These are phyloP conservation scores for Mixia osmundae DNA, from an alignment of 1,284 basidiomycete genomes.

Conservation along the genomic window DNA sequence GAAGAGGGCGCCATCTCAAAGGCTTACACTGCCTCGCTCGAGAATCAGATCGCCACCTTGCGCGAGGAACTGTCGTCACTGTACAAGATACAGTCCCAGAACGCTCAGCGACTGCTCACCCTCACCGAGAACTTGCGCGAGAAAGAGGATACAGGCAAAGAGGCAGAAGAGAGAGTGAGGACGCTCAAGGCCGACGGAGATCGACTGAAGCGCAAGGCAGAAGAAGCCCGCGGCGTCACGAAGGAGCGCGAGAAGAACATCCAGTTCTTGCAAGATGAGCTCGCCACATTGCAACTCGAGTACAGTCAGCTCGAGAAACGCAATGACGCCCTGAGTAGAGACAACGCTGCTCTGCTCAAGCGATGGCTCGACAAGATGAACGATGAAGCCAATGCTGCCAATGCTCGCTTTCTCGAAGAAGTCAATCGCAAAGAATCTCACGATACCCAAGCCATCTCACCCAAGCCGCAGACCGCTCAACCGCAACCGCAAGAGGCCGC, in stretches of 20 bases:
- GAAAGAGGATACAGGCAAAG: constrained; percentile 55
- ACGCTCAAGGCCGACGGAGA: constrained; percentile 46
- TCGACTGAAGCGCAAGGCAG: constrained; percentile 44
- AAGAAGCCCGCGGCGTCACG: constrained; percentile 63
- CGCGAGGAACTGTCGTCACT: constrained; percentile 74
- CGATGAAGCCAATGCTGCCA: constrained; percentile 29
- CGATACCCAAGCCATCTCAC: too few species aligned
- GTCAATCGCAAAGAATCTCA: background rate
- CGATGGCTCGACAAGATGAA: constrained; percentile 91
- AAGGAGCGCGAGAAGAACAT: constrained; percentile 46
- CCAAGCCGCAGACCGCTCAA: too few species aligned
- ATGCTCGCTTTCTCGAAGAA: constrained; percentile 8
- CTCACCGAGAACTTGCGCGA: constrained; percentile 87
- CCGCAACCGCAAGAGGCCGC: too few species aligned
- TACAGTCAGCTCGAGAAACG: constrained; percentile 66
- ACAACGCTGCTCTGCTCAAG: constrained; percentile 82
- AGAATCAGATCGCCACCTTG: constrained; percentile 71
- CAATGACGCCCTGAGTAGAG: constrained; percentile 59
- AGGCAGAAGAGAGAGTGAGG: constrained; percentile 50
- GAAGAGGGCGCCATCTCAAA: constrained; percentile 44
- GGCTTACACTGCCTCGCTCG: constrained; percentile 70
- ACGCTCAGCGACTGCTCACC: constrained; percentile 67
- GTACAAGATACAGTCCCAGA: constrained; percentile 81
- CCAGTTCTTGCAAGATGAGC: constrained; percentile 81
- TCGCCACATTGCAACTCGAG: constrained; percentile 69